Evolutionary conservation across 1,139 yeast species (phyloP).

Genomic region (Candida smagusa): DNA sequence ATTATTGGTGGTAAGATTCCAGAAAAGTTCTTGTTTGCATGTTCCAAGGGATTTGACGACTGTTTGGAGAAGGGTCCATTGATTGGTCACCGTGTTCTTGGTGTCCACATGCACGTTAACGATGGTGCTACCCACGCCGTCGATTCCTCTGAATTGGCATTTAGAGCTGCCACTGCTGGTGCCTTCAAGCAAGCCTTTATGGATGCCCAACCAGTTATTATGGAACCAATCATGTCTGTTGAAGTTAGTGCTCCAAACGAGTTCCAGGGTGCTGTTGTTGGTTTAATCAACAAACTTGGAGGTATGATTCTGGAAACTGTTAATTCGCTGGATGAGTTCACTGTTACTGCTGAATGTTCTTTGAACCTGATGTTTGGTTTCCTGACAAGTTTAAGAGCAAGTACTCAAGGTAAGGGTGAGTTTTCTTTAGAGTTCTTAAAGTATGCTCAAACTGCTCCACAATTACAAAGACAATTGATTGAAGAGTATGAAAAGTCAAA

Average conservation of each 20-base stretch:
- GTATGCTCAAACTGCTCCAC: conserved; percentile 88
- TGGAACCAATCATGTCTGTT: conserved; percentile 96
- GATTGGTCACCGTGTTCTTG: conserved; percentile 89
- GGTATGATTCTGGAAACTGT: conserved; percentile 94
- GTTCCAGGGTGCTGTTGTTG: conserved; percentile 92
- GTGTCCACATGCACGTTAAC: conserved; percentile 87
- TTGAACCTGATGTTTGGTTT: conserved; percentile 95
- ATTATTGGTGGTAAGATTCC: conserved; percentile 97
- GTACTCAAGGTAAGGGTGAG: conserved; percentile 98
- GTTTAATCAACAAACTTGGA: conserved; percentile 84
- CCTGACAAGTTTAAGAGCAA: conserved; percentile 92
- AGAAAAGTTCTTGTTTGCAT: conserved; percentile 90
- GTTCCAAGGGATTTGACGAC: conserved; percentile 94
- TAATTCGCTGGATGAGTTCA: conserved; percentile 91
- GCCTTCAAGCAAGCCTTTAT: conserved; percentile 92
- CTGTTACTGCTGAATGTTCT: conserved; percentile 90
- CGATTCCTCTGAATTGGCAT: conserved; percentile 93
- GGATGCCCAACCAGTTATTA: conserved; percentile 78
- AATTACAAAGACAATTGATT: conserved; percentile 84
- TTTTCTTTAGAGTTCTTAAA: conserved; percentile 92
- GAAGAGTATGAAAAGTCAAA: conserved; percentile 63
- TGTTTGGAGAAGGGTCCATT: conserved; percentile 95
- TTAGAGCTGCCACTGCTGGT: conserved; percentile 85
- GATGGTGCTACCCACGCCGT: conserved; percentile 98
- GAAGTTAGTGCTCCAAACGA: conserved; percentile 93